phyloP scores from a whole-genome alignment of 1,139 yeast species.

The Debaryomyces subglobosus region DNA sequence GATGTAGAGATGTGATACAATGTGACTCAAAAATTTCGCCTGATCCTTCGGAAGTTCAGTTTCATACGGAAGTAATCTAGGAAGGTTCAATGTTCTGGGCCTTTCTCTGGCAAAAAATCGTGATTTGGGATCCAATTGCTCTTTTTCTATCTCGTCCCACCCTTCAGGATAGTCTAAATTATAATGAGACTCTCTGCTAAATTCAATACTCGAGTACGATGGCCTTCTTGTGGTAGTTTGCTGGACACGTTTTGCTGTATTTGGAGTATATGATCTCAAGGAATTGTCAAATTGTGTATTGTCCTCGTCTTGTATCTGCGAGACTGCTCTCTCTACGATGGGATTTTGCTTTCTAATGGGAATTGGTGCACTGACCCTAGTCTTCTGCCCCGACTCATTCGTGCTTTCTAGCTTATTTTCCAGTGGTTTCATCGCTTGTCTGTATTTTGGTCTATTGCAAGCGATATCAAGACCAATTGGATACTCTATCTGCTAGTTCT shows the following conservation, averaged over 20 bases:
- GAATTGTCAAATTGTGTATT: slow-evolving; percentile 5
- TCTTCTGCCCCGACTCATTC: not conserved
- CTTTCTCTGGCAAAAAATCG: slow-evolving; percentile 56
- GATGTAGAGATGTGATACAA: slow-evolving; percentile 75
- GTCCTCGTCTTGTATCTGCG: slow-evolving; percentile 17
- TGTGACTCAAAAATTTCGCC: slow-evolving; percentile 75
- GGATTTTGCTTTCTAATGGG: slow-evolving; percentile 18
- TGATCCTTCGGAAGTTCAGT: slow-evolving; percentile 72
- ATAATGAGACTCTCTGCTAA: slow-evolving; percentile 49
- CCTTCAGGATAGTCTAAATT: slow-evolving; percentile 61
- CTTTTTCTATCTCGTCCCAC: slow-evolving; percentile 37
- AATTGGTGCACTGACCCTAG: slow-evolving; percentile 22
- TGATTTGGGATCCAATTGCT: slow-evolving; percentile 54
- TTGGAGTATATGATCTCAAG: slow-evolving; percentile 32
- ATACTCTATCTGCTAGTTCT: not conserved
- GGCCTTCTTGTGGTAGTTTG: slow-evolving; percentile 30
- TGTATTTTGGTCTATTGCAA: slow-evolving; percentile 5
- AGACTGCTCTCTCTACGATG: slow-evolving; percentile 15
- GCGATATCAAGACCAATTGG: slow-evolving; percentile 3
- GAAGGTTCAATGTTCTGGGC: slow-evolving; percentile 61
- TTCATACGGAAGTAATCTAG: slow-evolving; percentile 71
- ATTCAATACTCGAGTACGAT: slow-evolving; percentile 39
- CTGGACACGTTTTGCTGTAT: slow-evolving; percentile 22
- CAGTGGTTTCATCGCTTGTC: slow-evolving; percentile 7
- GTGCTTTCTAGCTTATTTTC: not conserved